Conservation (phyloP, 441 rosid genomes). For the Erodium texanum region DNA sequence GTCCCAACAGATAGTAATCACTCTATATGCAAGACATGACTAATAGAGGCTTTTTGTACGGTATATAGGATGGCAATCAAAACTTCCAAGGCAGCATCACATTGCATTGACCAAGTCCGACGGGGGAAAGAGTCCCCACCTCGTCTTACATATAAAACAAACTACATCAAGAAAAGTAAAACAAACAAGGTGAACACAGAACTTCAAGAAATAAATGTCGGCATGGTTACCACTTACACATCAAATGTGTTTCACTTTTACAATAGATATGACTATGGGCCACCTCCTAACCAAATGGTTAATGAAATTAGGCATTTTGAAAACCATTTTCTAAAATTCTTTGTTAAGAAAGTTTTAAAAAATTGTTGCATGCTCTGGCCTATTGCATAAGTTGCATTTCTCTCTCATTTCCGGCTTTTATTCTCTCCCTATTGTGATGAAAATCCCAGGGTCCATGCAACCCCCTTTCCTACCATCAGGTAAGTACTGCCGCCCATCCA, state of each 20-base stretch:
- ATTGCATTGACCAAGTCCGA: background rate
- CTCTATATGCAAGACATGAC: background rate
- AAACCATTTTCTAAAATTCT: background rate
- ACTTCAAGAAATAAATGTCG: background rate
- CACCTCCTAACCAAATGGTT: background rate
- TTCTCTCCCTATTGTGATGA: background rate
- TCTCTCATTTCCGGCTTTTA: background rate
- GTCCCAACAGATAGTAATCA: background rate
- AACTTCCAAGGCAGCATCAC: background rate
- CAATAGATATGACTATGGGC: background rate
- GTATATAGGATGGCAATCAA: background rate
- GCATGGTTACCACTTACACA: background rate
- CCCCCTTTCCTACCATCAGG: background rate
- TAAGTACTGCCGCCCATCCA: background rate
- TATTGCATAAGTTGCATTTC: background rate
- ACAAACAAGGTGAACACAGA: background rate
- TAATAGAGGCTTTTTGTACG: background rate
- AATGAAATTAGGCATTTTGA: background rate
- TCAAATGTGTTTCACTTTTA: background rate
- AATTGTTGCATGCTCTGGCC: background rate
- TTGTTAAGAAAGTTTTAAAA: background rate
- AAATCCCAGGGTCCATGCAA: background rate
- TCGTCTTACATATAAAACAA: background rate
- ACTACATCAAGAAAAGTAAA: background rate
- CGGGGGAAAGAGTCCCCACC: background rate